Evolutionary conservation across 352 stramenopile genomes (phyloP).

Genomic region (Globisporangium heterothallicum): DNA sequence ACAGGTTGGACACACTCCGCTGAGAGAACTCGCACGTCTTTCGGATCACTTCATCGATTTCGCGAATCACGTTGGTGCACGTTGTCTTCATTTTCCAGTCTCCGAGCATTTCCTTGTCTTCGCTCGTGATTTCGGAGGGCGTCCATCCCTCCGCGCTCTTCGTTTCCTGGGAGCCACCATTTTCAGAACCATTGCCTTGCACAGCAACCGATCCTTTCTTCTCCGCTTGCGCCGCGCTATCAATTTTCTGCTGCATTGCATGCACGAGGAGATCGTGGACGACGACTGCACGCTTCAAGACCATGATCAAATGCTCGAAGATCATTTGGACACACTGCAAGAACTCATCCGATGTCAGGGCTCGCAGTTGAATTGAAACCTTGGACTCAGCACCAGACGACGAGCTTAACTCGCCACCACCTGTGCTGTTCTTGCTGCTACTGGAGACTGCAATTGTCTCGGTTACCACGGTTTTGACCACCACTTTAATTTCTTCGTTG

Average conservation of each 20-base stretch:
- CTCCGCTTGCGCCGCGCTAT: constrained; percentile 37
- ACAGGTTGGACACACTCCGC: constrained; percentile 81
- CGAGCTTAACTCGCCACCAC: constrained; percentile 1
- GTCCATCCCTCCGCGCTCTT: constrained; percentile 25
- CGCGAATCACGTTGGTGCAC: constrained; percentile 67
- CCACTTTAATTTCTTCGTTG: constrained; percentile 83
- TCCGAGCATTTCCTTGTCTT: constrained; percentile 46
- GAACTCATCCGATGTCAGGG: constrained; percentile 80
- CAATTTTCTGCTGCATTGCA: constrained; percentile 71
- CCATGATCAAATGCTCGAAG: constrained; percentile 82
- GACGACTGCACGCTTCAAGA: constrained; percentile 72
- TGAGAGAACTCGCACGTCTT: constrained; percentile 87
- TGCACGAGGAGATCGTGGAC: constrained; percentile 68
- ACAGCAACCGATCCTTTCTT: constrained; percentile 16
- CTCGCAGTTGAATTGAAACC: constrained; percentile 73
- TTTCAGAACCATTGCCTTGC: not conserved
- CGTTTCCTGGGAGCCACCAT: constrained; percentile 7
- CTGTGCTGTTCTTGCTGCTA: constrained; percentile 29
- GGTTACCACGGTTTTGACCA: constrained; percentile 86
- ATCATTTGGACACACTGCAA: constrained; percentile 87
- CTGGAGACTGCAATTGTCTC: constrained; percentile 78
- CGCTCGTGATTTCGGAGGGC: constrained; percentile 30
- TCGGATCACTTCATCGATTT: constrained; percentile 79
- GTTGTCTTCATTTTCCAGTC: constrained; percentile 78
- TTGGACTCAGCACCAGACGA: constrained; percentile 55